Conservation (phyloP, 2,329 filamentous ascomycete genomes). For the Trichoderma sp. region DNA sequence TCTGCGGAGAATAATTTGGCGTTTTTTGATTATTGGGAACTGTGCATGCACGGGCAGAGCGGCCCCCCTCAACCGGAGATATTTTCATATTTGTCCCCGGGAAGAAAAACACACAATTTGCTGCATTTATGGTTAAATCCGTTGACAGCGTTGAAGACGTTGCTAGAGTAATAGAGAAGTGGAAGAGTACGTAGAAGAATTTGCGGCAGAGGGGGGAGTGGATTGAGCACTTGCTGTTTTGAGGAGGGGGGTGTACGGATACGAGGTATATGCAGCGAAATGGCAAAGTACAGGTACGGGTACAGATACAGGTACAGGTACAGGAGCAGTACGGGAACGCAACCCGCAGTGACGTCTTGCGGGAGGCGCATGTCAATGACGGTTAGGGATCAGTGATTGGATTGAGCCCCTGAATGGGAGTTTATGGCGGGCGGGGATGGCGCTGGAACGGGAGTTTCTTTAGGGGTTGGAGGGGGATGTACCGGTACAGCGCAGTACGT, state of each 20-base stretch:
- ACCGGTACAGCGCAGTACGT: background rate
- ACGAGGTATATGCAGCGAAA: too few species aligned
- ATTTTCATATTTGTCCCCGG: too few species aligned
- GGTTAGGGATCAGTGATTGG: too few species aligned
- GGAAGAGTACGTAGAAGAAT: background rate
- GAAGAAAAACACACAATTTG: too few species aligned
- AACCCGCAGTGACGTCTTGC: background rate
- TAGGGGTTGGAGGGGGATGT: background rate
- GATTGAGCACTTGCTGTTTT: background rate
- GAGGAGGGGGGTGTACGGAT: background rate
- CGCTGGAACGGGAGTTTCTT: background rate
- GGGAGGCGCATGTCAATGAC: background rate
- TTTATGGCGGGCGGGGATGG: background rate
- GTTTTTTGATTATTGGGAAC: background rate
- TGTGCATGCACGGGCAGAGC: too few species aligned
- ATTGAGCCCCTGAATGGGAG: conserved; percentile 12
- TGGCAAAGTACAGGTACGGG: too few species aligned
- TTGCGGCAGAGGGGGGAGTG: background rate
- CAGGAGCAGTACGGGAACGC: background rate
- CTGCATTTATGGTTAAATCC: background rate
- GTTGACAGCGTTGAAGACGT: too few species aligned
- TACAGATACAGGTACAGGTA: background rate
- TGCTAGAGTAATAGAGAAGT: too few species aligned
- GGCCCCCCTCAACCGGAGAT: too few species aligned
- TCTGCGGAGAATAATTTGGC: conserved; percentile 6